Evolutionary conservation across 208 protist species (phyloP).

Genomic region (Leishmania turanica): DNA sequence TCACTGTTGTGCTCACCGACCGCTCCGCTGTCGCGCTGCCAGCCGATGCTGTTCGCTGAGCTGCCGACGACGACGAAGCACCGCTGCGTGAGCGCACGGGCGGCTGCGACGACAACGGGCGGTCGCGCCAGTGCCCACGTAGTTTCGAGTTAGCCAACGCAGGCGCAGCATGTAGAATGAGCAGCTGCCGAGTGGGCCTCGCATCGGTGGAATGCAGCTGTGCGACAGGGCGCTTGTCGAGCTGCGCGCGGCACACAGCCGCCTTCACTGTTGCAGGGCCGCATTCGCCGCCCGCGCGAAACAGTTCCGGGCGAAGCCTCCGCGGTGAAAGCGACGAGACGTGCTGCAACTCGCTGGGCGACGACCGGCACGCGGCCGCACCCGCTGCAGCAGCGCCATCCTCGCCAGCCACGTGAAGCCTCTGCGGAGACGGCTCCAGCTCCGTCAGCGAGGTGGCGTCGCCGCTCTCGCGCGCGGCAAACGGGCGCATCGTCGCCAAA

Average conservation of each 20-base stretch:
- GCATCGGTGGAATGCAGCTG: neutral
- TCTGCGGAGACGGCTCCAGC: neutral
- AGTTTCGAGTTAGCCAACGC: neutral
- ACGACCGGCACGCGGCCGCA: neutral
- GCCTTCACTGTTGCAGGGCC: too few species aligned
- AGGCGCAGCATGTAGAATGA: neutral
- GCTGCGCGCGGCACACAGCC: neutral
- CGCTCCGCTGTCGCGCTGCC: neutral
- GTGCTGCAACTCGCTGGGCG: neutral
- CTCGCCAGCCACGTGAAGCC: neutral
- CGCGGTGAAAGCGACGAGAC: neutral
- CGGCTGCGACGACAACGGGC: neutral
- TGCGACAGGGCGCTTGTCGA: neutral
- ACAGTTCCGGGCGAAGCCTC: neutral
- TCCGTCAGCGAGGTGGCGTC: neutral
- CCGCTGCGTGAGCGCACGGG: neutral
- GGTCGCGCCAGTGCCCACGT: neutral
- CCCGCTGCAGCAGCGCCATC: neutral
- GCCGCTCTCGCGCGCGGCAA: neutral
- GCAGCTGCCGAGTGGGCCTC: neutral
- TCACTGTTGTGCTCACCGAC: conserved; percentile 10
- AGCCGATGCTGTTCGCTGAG: neutral
- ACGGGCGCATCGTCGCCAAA: neutral
- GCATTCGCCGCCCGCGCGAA: neutral
- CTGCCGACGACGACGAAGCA: neutral